A percentile compares a stretch with the other conserved stretches of the same genome.
Conservation (phyloP, 805 yeast genomes). For the Wickerhamomyces silvicola region DNA sequence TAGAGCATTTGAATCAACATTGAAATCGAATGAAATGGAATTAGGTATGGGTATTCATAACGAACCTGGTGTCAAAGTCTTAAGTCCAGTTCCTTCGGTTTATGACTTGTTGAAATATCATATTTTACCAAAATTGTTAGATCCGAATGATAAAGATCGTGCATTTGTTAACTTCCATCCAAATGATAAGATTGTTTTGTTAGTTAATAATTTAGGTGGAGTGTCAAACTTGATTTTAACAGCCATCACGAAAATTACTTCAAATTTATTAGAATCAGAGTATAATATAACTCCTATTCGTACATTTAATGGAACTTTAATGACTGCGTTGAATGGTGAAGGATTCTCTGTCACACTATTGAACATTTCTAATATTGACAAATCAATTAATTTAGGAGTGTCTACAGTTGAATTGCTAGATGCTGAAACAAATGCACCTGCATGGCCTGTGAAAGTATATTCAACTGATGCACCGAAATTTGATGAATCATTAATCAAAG, state of each 20-base stretch:
- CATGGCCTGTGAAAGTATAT: conserved; percentile 48
- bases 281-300: conserved; percentile 61
- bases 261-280: conserved; percentile 42
- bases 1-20: conserved; percentile 46
- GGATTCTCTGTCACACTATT: conserved; percentile 84
- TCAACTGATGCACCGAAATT: conserved; percentile 24
- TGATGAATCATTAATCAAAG: conserved; percentile 23
- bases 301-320: conserved; percentile 68
- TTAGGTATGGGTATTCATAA: conserved; percentile 95
- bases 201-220: conserved; percentile 87
- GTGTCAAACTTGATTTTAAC: conserved; percentile 74
- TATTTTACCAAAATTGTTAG: conserved; percentile 57
- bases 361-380: conserved; percentile 52
- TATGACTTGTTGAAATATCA: conserved; percentile 49
- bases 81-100: conserved; percentile 58
- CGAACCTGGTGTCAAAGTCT: conserved; percentile 72
- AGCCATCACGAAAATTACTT: conserved; percentile 60
- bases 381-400: conserved; percentile 24
- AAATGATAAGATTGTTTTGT: conserved; percentile 60
- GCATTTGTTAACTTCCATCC: conserved; percentile 65
- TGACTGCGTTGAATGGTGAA: conserved; percentile 87
- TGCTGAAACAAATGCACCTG: conserved; percentile 71
- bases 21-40: conserved; percentile 65
- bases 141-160: conserved; percentile 65
- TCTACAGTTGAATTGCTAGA: conserved; percentile 54